A percentile compares a stretch with the other conserved stretches of the same genome.
Evolutionary conservation across 2,329 filamentous ascomycete genomes (phyloP).

Genomic region (Colletotrichum sp.): DNA sequence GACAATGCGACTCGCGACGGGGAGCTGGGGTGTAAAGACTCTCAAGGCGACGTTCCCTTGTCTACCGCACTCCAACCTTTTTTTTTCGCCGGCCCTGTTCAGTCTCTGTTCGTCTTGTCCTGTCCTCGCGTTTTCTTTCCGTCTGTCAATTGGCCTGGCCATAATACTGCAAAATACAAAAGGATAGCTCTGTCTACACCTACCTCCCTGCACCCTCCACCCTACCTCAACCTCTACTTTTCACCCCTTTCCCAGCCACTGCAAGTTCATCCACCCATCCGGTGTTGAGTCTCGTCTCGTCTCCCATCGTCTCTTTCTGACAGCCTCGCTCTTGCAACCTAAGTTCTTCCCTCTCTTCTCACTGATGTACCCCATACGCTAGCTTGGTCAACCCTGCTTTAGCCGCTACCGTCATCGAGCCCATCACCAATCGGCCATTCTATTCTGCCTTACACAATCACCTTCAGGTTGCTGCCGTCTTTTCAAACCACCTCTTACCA

Average conservation of each 20-base stretch:
- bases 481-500: neutral
- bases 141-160: constrained; percentile 13
- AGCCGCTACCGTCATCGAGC: neutral
- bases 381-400: neutral
- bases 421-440: neutral
- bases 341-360: neutral
- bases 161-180: constrained; percentile 9
- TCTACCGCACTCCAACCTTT: constrained; percentile 16
- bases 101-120: constrained; percentile 9
- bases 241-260: neutral
- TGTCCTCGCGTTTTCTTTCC: constrained; percentile 16
- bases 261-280: neutral
- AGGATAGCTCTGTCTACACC: constrained; percentile 12
- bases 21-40: constrained; percentile 2
- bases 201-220: neutral
- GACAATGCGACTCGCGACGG: neutral
- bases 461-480: neutral
- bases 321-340: neutral
- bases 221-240: neutral
- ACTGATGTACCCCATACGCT: neutral
- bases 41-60: constrained; percentile 21
- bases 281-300: neutral
- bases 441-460: neutral
- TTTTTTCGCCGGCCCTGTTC: constrained; percentile 14
- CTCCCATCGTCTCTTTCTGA: neutral